Percentiles rank a stretch among this genome's conserved stretches.
Conservation (phyloP, 768 basidiomycete species). For the Amanita rubescens region DNA sequence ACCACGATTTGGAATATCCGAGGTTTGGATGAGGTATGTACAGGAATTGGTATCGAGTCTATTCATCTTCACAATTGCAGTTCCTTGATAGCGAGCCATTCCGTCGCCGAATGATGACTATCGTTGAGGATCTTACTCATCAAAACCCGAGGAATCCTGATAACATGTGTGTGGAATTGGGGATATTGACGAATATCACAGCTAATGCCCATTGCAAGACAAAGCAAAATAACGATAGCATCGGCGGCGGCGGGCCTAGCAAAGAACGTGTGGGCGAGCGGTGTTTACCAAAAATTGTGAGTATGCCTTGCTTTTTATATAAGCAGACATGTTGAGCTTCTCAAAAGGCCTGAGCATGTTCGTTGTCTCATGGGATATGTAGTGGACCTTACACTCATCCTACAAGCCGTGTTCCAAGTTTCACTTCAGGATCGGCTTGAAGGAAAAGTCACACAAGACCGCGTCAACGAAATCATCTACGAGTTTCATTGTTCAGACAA, state of each 20-base stretch:
- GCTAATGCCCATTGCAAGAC: background rate
- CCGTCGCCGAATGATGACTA: background rate
- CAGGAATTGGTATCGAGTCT: background rate
- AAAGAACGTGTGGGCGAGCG: background rate
- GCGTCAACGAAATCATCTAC: background rate
- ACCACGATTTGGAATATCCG: background rate
- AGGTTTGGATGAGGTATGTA: background rate
- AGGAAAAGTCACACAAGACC: background rate
- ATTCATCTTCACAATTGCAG: background rate
- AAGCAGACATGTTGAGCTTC: background rate
- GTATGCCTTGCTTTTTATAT: background rate
- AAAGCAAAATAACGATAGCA: background rate
- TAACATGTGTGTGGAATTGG: background rate
- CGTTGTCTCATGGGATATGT: slow-evolving; percentile 4
- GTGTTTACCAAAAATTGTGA: background rate
- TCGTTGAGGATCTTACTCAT: background rate
- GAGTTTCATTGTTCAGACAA: background rate
- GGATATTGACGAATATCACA: background rate
- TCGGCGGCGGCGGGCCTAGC: background rate
- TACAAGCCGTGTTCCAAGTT: background rate
- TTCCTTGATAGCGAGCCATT: background rate
- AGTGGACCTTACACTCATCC: background rate
- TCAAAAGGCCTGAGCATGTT: background rate
- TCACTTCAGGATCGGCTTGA: background rate
- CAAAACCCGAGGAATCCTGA: background rate